phyloP scores from a whole-genome alignment of 2,329 filamentous ascomycete species.

The Penicillium sp. region DNA sequence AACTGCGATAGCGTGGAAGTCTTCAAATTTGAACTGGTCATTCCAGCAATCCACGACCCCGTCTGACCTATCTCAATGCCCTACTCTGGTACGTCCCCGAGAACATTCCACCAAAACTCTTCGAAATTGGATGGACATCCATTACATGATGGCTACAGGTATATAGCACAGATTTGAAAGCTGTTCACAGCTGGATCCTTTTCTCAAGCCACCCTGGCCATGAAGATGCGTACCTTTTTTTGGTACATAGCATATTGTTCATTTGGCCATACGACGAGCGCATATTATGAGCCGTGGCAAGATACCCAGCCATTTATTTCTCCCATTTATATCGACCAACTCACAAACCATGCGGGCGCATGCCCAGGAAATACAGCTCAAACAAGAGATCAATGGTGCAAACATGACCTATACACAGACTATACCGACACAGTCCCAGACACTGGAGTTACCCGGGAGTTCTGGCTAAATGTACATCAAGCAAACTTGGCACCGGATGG shows the following conservation, averaged over 20 bases:
- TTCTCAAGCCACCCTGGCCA: not conserved
- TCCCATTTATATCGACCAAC: not conserved
- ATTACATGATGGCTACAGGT: not conserved
- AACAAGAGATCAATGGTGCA: slow-evolving; percentile 17
- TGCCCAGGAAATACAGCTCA: slow-evolving; percentile 12
- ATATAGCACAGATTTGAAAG: not conserved
- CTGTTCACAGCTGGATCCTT: not conserved
- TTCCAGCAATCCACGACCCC: not conserved
- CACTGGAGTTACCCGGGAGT: slow-evolving; percentile 32
- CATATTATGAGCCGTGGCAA: not conserved
- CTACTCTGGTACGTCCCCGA: not conserved
- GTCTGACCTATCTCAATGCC: not conserved
- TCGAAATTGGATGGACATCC: not conserved
- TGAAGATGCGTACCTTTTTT: not conserved
- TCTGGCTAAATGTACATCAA: slow-evolving; percentile 30
- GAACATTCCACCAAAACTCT: not conserved
- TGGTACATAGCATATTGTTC: not conserved
- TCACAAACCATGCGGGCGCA: not conserved
- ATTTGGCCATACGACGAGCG: not conserved
- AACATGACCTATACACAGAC: slow-evolving; percentile 17
- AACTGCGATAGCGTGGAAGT: not conserved
- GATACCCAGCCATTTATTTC: not conserved
- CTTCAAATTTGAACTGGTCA: not conserved
- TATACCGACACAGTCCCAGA: slow-evolving; percentile 17
- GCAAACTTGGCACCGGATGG: slow-evolving; percentile 32